Conservation (phyloP, 208 protist genomes). For the Crithidia bombi region DNA sequence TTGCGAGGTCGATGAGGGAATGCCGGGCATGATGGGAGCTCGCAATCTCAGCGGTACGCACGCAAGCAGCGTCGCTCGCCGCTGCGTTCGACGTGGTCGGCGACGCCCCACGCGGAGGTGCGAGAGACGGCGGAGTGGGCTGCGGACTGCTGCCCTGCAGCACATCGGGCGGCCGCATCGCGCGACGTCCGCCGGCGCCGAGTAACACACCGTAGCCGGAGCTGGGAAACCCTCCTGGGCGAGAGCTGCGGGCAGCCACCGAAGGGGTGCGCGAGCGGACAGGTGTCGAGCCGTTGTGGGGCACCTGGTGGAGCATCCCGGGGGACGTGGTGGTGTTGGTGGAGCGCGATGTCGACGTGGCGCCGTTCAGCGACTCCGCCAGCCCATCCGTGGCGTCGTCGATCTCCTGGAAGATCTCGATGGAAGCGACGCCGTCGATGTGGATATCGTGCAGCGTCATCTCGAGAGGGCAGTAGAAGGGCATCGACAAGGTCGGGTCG, state of each 20-base stretch:
- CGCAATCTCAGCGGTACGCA: not conserved
- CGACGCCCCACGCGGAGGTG: slow-evolving; percentile 4
- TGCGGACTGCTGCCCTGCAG: slow-evolving; percentile 9
- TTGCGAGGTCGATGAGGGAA: slow-evolving; percentile 60
- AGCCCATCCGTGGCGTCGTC: slow-evolving; percentile 23
- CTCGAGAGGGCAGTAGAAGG: slow-evolving; percentile 88
- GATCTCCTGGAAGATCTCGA: slow-evolving; percentile 84
- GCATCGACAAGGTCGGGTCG: slow-evolving; percentile 74
- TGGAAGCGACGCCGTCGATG: slow-evolving; percentile 79
- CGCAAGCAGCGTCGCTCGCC: not conserved
- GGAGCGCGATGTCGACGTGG: slow-evolving; percentile 8
- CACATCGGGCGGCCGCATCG: slow-evolving; percentile 73
- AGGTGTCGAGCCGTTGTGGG: slow-evolving; percentile 5
- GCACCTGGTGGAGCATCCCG: slow-evolving; percentile 14
- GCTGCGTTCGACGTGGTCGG: not conserved
- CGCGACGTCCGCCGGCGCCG: slow-evolving; percentile 70
- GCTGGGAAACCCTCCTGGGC: slow-evolving; percentile 16
- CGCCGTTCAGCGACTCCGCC: slow-evolving; percentile 4
- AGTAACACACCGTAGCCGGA: slow-evolving; percentile 80
- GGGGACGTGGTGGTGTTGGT: slow-evolving; percentile 4
- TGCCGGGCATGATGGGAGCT: slow-evolving; percentile 15
- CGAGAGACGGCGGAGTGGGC: slow-evolving; percentile 6
- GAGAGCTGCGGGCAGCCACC: slow-evolving; percentile 9
- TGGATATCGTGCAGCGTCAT: slow-evolving; percentile 82
- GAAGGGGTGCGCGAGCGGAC: slow-evolving; percentile 19